Conservation (phyloP, 2,329 filamentous ascomycete genomes). For the Hymenotorrendiella dingleyae region DNA sequence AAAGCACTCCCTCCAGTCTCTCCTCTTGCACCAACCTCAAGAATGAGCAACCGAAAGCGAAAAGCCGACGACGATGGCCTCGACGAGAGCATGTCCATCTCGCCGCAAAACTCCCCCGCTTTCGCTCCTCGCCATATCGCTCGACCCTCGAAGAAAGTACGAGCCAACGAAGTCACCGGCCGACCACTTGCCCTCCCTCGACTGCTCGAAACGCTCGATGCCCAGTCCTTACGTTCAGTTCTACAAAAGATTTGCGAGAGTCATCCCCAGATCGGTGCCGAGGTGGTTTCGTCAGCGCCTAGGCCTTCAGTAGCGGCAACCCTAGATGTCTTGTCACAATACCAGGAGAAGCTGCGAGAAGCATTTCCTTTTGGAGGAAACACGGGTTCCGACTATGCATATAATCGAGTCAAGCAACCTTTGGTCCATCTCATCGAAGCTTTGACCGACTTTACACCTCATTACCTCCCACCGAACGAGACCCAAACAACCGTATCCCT, state of each 20-base stretch:
- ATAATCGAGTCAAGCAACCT: constrained; percentile 82
- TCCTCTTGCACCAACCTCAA: constrained; percentile 37
- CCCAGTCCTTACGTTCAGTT: constrained; percentile 74
- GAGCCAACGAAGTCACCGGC: constrained; percentile 61
- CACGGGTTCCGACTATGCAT: constrained; percentile 84
- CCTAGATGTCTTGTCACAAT: constrained; percentile 72
- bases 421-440: constrained; percentile 79
- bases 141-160: constrained; percentile 57
- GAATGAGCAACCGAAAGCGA: constrained; percentile 63
- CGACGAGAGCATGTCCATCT: constrained; percentile 86
- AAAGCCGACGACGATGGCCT: constrained; percentile 75
- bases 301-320: constrained; percentile 80
- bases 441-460: constrained; percentile 87
- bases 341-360: constrained; percentile 70
- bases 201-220: constrained; percentile 90
- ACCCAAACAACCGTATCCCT: constrained; percentile 76
- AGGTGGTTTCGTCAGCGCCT: constrained; percentile 78
- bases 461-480: constrained; percentile 91
- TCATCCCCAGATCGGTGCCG: constrained; percentile 77
- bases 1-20: constrained; percentile 32
- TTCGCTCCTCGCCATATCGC: constrained; percentile 62
- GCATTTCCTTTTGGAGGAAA: constrained; percentile 83
- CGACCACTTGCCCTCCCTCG: constrained; percentile 62
- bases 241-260: constrained; percentile 89
- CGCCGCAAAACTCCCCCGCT: constrained; percentile 76